Percentiles rank a stretch among this genome's conserved stretches.
Conservation (phyloP, 1,139 yeast genomes). For the Blastobotrys arbuscula region DNA sequence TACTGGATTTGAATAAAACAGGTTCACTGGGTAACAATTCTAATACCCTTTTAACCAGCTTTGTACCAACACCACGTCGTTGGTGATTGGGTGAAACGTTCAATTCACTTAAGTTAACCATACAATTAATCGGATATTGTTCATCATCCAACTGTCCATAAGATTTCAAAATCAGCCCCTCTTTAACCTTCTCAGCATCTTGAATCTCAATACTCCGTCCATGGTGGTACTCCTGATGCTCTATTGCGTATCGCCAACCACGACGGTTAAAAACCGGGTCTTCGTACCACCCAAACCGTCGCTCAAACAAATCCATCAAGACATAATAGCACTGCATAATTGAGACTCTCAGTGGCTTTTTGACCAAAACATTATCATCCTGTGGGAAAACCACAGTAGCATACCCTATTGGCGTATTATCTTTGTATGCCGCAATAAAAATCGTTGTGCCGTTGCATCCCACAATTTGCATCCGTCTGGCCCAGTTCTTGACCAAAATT, state of each 20-base stretch:
- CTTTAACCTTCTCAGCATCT: neutral
- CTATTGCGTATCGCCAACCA: neutral
- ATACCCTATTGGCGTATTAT: neutral
- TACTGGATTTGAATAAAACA: neutral
- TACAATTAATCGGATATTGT: slow-evolving; percentile 1
- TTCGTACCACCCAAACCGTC: slow-evolving; percentile 1
- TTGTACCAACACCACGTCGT: slow-evolving; percentile 2
- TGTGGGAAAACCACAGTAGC: neutral
- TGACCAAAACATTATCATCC: neutral
- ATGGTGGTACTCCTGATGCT: slow-evolving; percentile 5
- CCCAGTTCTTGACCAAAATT: slow-evolving; percentile 2
- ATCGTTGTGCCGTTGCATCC: neutral
- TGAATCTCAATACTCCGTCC: neutral
- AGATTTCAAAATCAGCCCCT: neutral
- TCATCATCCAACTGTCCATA: neutral
- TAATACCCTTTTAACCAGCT: neutral
- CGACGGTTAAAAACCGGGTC: slow-evolving; percentile 7
- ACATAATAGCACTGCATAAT: neutral
- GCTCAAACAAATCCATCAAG: neutral
- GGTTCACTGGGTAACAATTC: neutral
- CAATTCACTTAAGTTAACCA: slow-evolving; percentile 2
- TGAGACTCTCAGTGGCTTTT: neutral
- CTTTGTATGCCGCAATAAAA: neutral
- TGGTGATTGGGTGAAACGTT: slow-evolving; percentile 1
- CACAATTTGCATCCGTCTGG: slow-evolving; percentile 3